phyloP scores from a whole-genome alignment of 768 basidiomycete species.

The Psilocybe azurescens region DNA sequence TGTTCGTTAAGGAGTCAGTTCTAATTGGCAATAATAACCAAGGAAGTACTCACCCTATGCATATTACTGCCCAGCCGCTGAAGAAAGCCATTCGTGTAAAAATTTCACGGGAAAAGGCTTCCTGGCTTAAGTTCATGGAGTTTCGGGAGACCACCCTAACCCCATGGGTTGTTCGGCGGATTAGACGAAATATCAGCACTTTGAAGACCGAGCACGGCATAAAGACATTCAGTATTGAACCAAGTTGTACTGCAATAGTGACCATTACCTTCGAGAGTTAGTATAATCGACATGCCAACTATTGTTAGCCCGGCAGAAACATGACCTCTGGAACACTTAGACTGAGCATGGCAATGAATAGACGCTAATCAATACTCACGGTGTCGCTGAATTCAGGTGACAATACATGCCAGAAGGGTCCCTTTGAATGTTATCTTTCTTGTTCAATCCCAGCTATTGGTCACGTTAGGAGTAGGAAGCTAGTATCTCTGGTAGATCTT shows the following conservation, averaged over 20 bases:
- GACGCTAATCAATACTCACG: background rate
- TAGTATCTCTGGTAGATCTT: too few species aligned
- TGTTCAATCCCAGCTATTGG: background rate
- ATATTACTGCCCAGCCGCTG: background rate
- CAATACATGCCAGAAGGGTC: conserved; percentile 12
- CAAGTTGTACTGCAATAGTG: too few species aligned
- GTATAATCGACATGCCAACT: conserved; percentile 34
- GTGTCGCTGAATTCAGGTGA: background rate
- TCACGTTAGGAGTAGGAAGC: too few species aligned
- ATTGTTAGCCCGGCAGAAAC: conserved; percentile 7
- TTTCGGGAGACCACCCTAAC: too few species aligned
- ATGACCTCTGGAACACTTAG: background rate
- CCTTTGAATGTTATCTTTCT: background rate
- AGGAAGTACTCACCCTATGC: background rate
- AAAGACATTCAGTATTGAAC: too few species aligned
- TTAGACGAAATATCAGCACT: background rate
- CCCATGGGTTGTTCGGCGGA: background rate
- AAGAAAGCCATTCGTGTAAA: background rate
- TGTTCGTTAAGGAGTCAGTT: too few species aligned
- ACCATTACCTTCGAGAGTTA: conserved; percentile 35
- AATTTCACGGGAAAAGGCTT: background rate
- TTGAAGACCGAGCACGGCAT: too few species aligned
- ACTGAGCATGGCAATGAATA: background rate
- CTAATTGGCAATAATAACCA: too few species aligned
- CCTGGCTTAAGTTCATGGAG: background rate